Percentiles rank a stretch among this genome's conserved stretches.
These are phyloP conservation scores for Tricholoma sp. DNA, from an alignment of 768 basidiomycete species.

Conservation along the genomic window DNA sequence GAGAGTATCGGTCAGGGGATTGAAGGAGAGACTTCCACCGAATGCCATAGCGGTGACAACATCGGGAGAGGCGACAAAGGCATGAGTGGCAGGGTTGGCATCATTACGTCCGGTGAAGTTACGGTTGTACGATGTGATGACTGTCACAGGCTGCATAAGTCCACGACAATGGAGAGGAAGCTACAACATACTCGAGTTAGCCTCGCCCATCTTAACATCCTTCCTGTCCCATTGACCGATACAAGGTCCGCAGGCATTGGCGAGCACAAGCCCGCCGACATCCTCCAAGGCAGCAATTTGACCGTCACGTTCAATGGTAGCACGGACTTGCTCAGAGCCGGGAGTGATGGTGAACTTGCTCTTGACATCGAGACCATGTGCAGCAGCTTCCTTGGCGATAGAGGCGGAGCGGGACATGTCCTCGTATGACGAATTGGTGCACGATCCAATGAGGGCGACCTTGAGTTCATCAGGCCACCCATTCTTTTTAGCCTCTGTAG, in stretches of 20 bases:
- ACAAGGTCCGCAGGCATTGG: constrained; percentile 98
- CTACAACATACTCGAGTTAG: constrained; percentile 79
- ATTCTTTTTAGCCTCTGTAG: constrained; percentile 87
- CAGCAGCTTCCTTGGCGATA: constrained; percentile 84
- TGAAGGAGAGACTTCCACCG: constrained; percentile 92
- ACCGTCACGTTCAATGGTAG: constrained; percentile 96
- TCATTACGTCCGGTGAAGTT: constrained; percentile 99
- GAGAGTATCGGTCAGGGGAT: constrained; percentile 90
- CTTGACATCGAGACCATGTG: constrained; percentile 83
- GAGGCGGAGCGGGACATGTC: constrained; percentile 98
- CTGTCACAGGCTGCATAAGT: constrained; percentile 31
- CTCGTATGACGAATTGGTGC: constrained; percentile 99
- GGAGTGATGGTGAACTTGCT: constrained; percentile 98
- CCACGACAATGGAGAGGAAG: neutral
- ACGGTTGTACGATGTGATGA: constrained; percentile 99
- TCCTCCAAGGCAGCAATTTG: constrained; percentile 83
- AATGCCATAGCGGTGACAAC: constrained; percentile 97
- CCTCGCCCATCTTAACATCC: constrained; percentile 95
- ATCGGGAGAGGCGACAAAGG: constrained; percentile 91
- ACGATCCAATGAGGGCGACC: constrained; percentile 97
- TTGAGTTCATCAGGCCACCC: constrained; percentile 95
- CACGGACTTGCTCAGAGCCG: constrained; percentile 96
- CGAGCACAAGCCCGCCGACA: constrained; percentile 89
- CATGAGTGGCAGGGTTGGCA: constrained; percentile 98
- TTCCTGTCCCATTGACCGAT: constrained; percentile 99